Base-by-base conservation (phyloP, 306 rosid genomes). In the Erythrophleum fordii region DNA sequence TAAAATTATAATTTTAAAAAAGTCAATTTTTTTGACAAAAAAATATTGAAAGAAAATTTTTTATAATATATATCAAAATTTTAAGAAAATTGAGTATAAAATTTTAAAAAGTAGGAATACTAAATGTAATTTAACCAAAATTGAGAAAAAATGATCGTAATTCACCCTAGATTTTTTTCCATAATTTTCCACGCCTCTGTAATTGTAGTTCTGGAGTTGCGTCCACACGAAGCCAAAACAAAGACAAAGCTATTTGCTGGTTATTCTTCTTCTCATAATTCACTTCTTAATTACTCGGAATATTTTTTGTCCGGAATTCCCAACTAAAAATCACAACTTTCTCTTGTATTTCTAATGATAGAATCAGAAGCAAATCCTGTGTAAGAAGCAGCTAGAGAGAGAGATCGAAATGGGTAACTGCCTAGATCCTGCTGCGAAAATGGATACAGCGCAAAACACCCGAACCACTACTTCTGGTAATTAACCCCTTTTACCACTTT, bases 401-500 rank as follows among this genome's bases (percentile, higher is more conserved):
- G 12, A 42, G 13, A 42, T 39, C 42, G 46, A 52, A 11, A 95
- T 95, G 97, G 99, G 99, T 74, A 95, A 95, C 88, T 92, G 99
- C 80, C 46, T 92, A 29, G 88, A 56, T 92, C 93, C 95, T 72
- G 91, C 97, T 66, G 97, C 97, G 39, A 92, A 87, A 85, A 86
- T 92, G 48, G 92, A 95, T 76, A 77, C 84, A 2, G 85, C 91
- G 41, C 98, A 86, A 53, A 88, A 86, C 75, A 84, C 91, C 41
- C 83, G 76, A 81, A 81, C 87, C 58, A 87, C 85, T 58, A 87
- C 83, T 52, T 88, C 82, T 76, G 97, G 99, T 95, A 83, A 44
- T 4, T 62, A 60, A 4, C 68, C 17, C 16, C 42, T 61, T 59
- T 11, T 10, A 44, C 28, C 11, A 3, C 0, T 26, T 14, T 46